A percentile compares a stretch with the other conserved stretches of the same genome.
These are phyloP conservation scores for Ophiostoma montium DNA, from an alignment of 2,329 filamentous ascomycete species.

Conservation along the genomic window DNA sequence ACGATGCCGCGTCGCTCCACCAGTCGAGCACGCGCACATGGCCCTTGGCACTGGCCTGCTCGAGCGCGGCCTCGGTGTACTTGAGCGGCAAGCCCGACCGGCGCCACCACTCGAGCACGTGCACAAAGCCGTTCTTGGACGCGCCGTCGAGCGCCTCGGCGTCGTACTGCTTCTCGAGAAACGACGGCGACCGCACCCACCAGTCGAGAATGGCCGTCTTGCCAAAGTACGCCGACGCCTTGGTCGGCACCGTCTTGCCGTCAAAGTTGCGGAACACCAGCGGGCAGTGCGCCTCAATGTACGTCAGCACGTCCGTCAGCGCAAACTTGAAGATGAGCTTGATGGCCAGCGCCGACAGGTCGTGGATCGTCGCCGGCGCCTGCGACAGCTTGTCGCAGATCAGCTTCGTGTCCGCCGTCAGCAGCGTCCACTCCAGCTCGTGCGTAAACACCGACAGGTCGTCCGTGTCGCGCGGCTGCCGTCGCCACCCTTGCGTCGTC, in stretches of 20 bases:
- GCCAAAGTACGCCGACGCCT: slow-evolving; percentile 76
- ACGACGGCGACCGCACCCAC: slow-evolving; percentile 74
- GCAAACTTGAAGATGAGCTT: slow-evolving; percentile 88
- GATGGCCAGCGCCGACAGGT: slow-evolving; percentile 67
- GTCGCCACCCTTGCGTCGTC: slow-evolving; percentile 44
- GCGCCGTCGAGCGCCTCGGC: slow-evolving; percentile 76
- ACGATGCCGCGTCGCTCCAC: slow-evolving; percentile 57
- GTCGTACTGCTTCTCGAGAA: slow-evolving; percentile 76
- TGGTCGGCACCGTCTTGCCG: slow-evolving; percentile 71
- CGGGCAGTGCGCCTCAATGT: slow-evolving; percentile 44
- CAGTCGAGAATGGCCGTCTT: slow-evolving; percentile 76
- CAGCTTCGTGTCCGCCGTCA: slow-evolving; percentile 54
- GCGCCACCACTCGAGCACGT: slow-evolving; percentile 81
- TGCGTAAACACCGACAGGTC: slow-evolving; percentile 61
- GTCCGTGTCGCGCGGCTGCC: slow-evolving; percentile 41
- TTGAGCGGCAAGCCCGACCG: slow-evolving; percentile 63
- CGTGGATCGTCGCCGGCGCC: slow-evolving; percentile 53
- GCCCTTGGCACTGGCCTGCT: slow-evolving; percentile 73
- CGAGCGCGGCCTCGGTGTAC: slow-evolving; percentile 76
- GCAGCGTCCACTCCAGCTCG: slow-evolving; percentile 72
- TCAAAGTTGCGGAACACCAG: slow-evolving; percentile 79
- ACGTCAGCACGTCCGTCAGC: slow-evolving; percentile 63
- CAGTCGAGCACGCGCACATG: slow-evolving; percentile 80
- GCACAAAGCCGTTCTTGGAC: slow-evolving; percentile 69
- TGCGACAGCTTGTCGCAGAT: slow-evolving; percentile 62